Evolutionary conservation across 306 rosid species (phyloP).

Genomic region (Vigna unguiculata): DNA sequence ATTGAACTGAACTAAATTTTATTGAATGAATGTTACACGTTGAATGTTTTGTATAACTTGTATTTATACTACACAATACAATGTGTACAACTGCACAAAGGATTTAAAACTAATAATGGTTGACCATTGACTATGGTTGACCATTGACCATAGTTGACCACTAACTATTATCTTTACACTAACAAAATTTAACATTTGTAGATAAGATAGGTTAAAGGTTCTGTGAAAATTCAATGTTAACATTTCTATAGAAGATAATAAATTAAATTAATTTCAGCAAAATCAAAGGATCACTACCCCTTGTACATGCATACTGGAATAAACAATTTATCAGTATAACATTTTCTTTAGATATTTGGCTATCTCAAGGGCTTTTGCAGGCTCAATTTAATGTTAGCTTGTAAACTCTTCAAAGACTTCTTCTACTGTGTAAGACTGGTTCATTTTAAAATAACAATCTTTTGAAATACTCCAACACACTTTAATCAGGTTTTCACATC

Average conservation of each 20-base stretch:
- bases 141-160: too few species aligned
- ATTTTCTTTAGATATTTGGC: background rate
- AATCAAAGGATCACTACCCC: background rate
- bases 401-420: background rate
- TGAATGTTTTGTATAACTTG: too few species aligned
- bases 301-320: background rate
- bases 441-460: background rate
- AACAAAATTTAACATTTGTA: too few species aligned
- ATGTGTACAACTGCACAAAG: too few species aligned
- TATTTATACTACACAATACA: too few species aligned
- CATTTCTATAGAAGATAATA: background rate
- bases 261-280: background rate
- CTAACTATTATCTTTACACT: too few species aligned
- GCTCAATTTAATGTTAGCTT: background rate
- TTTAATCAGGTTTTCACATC: background rate
- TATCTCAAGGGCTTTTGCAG: background rate
- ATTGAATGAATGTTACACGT: too few species aligned
- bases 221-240: background rate
- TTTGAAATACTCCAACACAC: background rate
- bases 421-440: too few species aligned
- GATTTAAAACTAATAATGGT: too few species aligned
- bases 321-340: background rate
- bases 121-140: too few species aligned
- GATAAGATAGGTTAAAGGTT: too few species aligned
- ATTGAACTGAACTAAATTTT: too few species aligned